Base-by-base conservation (phyloP, 345 rosid species). In the Syzygium jambos region DNA sequence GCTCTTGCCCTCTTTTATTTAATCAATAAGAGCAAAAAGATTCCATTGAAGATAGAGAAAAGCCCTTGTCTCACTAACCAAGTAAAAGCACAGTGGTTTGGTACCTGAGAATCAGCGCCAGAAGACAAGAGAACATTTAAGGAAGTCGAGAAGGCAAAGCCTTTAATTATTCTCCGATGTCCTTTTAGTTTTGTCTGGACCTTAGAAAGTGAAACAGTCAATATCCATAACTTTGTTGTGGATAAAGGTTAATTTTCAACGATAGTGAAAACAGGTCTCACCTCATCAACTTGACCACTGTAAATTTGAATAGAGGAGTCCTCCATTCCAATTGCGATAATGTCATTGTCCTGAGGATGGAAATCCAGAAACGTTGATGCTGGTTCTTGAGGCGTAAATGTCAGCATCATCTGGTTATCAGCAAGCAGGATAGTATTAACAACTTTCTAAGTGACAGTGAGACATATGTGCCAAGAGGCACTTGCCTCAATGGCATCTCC, bases 311-410 rank as follows among this genome's bases (percentile, higher is more conserved):
- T 95, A 23, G 98, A 89, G 30, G 96, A 93, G 86, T 96, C 99
- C 57, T 95, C 97, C 98, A 95, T 95, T 84, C 98, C 96, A 59
- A 96, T 95, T 46, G 96, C 97, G 90, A 95, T 94, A 80, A 96
- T 94, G 87, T 94, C 93, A 93, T 95, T 95, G 88, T 96, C 96
- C 87, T 92, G 94, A 85, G 98, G 98, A 89, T 96, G 95, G 90
- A 95, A 95, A 59, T 98, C 99, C 77, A 95, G 93, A 91, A 92
- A 95, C n/a, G 99, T 93, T 55, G 98, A 95, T 19, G 96, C 94
- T 51, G 96, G 96, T 51, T 96, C 96, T 78, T 95, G 94, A 46
- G 97, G 90, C 97, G 91, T 94, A 93, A 95, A 96, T 51, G 93
- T 93, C 19, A 93, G 89, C 94, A 93, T 92, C 34, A 92, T 94